Base-by-base conservation (phyloP, 2,329 filamentous ascomycete species). In the Tolypocladium endophyticum region DNA sequence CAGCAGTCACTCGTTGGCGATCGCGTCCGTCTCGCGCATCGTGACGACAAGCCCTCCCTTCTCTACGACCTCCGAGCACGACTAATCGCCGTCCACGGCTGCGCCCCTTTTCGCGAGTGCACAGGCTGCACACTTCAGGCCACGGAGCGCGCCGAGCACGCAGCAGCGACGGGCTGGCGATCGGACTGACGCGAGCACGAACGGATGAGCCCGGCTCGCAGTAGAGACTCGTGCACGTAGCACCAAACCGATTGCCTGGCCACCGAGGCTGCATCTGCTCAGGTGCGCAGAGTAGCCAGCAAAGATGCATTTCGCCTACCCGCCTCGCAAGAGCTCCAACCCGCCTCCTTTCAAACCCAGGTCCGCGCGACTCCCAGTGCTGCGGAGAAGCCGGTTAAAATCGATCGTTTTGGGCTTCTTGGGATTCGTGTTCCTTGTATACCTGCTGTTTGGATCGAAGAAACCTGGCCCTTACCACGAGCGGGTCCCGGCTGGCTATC, bases 301-400 rank as follows among this genome's bases (percentile, higher is more conserved):
- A 69, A 79, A 68, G 66, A 94, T 96, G 91, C 92, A 96, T 74
- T 92, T 93, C 80, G 91, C 92, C 64, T 87, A 95, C 68, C 92
- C 92, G 59, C 85, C 90, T 69, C 88, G 92, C 73, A 96, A 93
- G 77, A 86, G 83, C 70, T 93, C 89, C 65, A 86, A 88, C 70
- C 85, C 88, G 65, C 84, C 86, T 65, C 86, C 87, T 36, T 93
- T 90, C 75, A 80, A 81, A 64, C 79, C 83, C 55, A 81, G 85
- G 68, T 80, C 82, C 64, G 77, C 85, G 69, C 76, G 79, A 65
- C 72, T 77, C 25, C 71, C 84, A 55, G 68, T 78, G 61, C 69
- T 84, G 63, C 83, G 88, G 63, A 81, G 84, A 65, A 84, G 81
- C 68, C 85, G 88, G 65, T 69, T 87, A 58, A 85, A 85, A 71